Evolutionary conservation across 768 basidiomycete genomes (phyloP).

Genomic region (Amanita exitialis): DNA sequence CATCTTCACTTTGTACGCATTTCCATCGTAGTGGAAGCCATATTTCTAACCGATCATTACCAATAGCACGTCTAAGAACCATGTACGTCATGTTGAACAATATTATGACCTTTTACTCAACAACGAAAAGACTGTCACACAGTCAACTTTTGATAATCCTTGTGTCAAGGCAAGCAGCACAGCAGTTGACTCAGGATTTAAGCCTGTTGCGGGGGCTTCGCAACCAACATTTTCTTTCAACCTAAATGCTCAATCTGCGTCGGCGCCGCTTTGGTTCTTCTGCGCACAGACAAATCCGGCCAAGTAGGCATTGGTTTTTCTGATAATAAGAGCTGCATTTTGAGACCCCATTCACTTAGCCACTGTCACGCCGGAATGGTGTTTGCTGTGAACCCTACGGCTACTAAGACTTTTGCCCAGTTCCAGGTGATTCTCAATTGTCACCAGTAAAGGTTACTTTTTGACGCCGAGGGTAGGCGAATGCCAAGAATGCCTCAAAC

Average conservation of each 20-base stretch:
- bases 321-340: not conserved
- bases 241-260: conserved; percentile 23
- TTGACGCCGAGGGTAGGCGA: not conserved
- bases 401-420: conserved; percentile 20
- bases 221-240: conserved; percentile 33
- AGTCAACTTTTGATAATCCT: conserved; percentile 48
- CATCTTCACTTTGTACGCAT: conserved; percentile 1
- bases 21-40: not conserved
- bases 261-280: conserved; percentile 51
- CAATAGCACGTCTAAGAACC: conserved; percentile 1
- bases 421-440: conserved; percentile 15
- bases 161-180: conserved; percentile 24
- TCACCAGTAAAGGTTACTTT: not conserved
- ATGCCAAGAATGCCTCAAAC: conserved; percentile 5
- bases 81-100: not conserved
- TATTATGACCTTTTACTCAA: not conserved
- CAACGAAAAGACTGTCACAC: conserved; percentile 38
- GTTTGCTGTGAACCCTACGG: conserved; percentile 28
- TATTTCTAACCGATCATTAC: not conserved
- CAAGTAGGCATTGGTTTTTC: conserved; percentile 6
- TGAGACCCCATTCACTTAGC: conserved; percentile 7
- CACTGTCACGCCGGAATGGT: conserved; percentile 31
- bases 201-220: conserved; percentile 19
- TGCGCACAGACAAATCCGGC: conserved; percentile 34
- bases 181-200: conserved; percentile 46